Evolutionary conservation across 2,329 filamentous ascomycete genomes (phyloP).

Genomic region (Colletotrichum destructivum): DNA sequence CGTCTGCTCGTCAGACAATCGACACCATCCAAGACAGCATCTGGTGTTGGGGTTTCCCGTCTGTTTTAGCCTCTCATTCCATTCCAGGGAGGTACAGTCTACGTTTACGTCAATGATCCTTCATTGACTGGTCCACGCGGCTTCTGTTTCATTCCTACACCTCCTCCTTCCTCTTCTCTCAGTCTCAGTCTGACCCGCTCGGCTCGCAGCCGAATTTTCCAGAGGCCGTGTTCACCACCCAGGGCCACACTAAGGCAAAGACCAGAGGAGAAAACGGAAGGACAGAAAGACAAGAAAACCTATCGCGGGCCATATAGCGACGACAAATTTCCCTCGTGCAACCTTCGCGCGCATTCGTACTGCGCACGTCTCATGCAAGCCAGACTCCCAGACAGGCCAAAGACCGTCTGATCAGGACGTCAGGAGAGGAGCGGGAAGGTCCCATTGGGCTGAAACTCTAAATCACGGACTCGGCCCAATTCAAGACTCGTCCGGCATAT

Average conservation of each 20-base stretch:
- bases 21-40: slow-evolving; percentile 9
- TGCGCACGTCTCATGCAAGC: slow-evolving; percentile 14
- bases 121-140: background rate
- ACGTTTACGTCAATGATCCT: background rate
- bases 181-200: slow-evolving; percentile 7
- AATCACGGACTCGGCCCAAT: slow-evolving; percentile 28
- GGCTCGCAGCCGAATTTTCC: slow-evolving; percentile 5
- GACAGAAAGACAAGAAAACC: slow-evolving; percentile 15
- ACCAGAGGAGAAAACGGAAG: background rate
- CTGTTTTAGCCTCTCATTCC: background rate
- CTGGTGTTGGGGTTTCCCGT: background rate
- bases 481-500: slow-evolving; percentile 30
- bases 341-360: background rate
- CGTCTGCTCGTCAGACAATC: background rate
- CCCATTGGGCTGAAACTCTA: slow-evolving; percentile 40
- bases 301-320: slow-evolving; percentile 5
- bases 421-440: slow-evolving; percentile 29
- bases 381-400: background rate
- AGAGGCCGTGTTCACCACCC: slow-evolving; percentile 26
- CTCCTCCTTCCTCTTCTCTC: background rate
- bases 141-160: background rate
- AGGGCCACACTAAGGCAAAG: slow-evolving; percentile 32
- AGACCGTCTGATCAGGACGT: slow-evolving; percentile 25
- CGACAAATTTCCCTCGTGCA: slow-evolving; percentile 5
- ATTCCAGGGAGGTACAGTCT: slow-evolving; percentile 1